Conservation (phyloP, 805 yeast genomes). For the Hanseniaspora thailandica region DNA sequence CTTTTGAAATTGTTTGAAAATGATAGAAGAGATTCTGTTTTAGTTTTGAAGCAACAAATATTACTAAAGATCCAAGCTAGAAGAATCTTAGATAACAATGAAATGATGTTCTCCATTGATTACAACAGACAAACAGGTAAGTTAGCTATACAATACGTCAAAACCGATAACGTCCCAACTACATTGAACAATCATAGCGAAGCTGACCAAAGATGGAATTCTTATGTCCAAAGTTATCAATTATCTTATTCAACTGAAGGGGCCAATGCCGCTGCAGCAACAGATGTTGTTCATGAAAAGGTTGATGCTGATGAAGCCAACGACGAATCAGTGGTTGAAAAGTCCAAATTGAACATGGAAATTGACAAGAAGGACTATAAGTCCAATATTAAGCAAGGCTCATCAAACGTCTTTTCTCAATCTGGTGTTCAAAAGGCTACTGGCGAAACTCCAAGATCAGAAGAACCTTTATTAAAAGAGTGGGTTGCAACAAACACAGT, state of each 20-base stretch:
- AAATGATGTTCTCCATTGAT: slow-evolving; percentile 81
- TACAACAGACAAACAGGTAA: slow-evolving; percentile 43
- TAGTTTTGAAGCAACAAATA: slow-evolving; percentile 79
- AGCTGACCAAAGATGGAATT: slow-evolving; percentile 78
- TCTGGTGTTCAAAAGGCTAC: slow-evolving; percentile 6
- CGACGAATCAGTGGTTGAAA: slow-evolving; percentile 34
- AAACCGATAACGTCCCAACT: slow-evolving; percentile 77
- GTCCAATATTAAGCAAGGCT: slow-evolving; percentile 17
- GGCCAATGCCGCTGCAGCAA: slow-evolving; percentile 38
- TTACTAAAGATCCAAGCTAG: slow-evolving; percentile 81
- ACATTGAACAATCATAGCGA: slow-evolving; percentile 43
- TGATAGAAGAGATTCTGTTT: slow-evolving; percentile 52
- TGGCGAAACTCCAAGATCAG: not conserved
- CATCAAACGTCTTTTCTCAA: slow-evolving; percentile 17
- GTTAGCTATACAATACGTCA: slow-evolving; percentile 69
- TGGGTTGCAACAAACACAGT: slow-evolving; percentile 27
- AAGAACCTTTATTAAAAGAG: slow-evolving; percentile 22
- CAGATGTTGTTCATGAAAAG: slow-evolving; percentile 39
- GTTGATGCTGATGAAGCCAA: slow-evolving; percentile 35
- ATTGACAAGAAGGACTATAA: slow-evolving; percentile 16
- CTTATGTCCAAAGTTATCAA: slow-evolving; percentile 81
- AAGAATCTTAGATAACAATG: slow-evolving; percentile 68
- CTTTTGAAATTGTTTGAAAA: slow-evolving; percentile 69
- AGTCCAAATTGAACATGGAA: slow-evolving; percentile 26
- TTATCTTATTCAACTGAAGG: slow-evolving; percentile 98